phyloP scores from a whole-genome alignment of 1,139 yeast genomes.

The Diutina catenulata region DNA sequence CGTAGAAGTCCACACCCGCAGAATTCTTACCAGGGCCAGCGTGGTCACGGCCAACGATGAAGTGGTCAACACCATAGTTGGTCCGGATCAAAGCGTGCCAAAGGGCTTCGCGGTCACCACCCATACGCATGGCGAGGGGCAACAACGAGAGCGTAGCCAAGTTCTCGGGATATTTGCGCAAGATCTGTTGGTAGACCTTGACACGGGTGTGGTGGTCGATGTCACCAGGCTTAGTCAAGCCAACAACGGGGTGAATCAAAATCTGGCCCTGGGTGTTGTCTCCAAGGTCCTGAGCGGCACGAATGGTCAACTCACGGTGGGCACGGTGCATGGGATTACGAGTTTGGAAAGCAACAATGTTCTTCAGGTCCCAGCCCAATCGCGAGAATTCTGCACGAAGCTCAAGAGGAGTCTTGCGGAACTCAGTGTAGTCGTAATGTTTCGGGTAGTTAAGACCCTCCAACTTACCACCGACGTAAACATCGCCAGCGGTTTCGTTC shows the following conservation, averaged over 20 bases:
- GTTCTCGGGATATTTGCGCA: slow-evolving; percentile 87
- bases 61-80: slow-evolving; percentile 94
- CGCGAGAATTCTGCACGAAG: slow-evolving; percentile 71
- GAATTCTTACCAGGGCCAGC: slow-evolving; percentile 97
- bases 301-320: slow-evolving; percentile 87
- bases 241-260: slow-evolving; percentile 93
- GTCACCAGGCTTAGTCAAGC: slow-evolving; percentile 94
- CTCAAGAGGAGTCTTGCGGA: slow-evolving; percentile 85
- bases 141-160: slow-evolving; percentile 81
- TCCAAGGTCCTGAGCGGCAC: slow-evolving; percentile 59
- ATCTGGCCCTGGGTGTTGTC: slow-evolving; percentile 43
- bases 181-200: slow-evolving; percentile 83
- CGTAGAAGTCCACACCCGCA: slow-evolving; percentile 87
- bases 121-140: slow-evolving; percentile 98
- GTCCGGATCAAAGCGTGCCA: slow-evolving; percentile 98
- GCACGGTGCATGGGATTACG: slow-evolving; percentile 99
- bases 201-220: slow-evolving; percentile 97
- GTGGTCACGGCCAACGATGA: slow-evolving; percentile 96
- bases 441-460: slow-evolving; percentile 77
- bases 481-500: slow-evolving; percentile 64
- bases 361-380: slow-evolving; percentile 63
- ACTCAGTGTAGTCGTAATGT: slow-evolving; percentile 83
- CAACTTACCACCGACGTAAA: slow-evolving; percentile 77
- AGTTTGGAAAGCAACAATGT: slow-evolving; percentile 94
- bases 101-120: slow-evolving; percentile 95